phyloP scores from a whole-genome alignment of 169 alveolate genomes.

The Eimeria nieschulzi region DNA sequence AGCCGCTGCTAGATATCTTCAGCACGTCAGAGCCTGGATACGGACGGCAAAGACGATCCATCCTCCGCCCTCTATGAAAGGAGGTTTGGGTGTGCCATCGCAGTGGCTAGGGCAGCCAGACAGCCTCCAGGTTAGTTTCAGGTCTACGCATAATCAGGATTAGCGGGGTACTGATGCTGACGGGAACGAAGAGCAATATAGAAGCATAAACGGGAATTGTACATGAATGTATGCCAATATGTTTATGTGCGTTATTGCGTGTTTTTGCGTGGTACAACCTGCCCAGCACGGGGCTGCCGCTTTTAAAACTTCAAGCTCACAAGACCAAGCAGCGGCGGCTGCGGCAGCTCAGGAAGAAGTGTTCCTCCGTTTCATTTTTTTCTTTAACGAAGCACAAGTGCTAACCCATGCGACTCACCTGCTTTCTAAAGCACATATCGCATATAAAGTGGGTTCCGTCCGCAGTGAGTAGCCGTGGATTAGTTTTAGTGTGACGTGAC shows the following conservation, averaged over 20 bases:
- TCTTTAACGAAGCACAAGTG: constrained; percentile 70
- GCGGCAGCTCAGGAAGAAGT: constrained; percentile 69
- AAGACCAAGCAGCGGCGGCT: constrained; percentile 65
- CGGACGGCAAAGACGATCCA: constrained; percentile 55
- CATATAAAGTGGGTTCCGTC: constrained; percentile 34
- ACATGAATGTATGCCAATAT: too few relatives aligned
- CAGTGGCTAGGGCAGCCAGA: constrained; percentile 73
- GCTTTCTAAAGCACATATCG: constrained; percentile 68
- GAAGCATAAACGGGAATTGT: too few relatives aligned
- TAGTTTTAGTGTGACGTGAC: too few relatives aligned
- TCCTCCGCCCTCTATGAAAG: constrained; percentile 76
- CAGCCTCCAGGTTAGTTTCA: constrained; percentile 67
- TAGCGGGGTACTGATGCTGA: too few relatives aligned
- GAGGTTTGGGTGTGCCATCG: constrained; percentile 67
- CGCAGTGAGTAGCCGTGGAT: neutral
- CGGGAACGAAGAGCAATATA: too few relatives aligned
- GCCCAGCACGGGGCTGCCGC: constrained; percentile 71
- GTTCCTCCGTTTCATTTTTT: constrained; percentile 65
- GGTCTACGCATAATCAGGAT: neutral
- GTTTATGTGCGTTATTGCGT: too few relatives aligned
- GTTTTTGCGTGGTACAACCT: neutral
- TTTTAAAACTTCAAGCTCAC: constrained; percentile 34
- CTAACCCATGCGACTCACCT: constrained; percentile 70
- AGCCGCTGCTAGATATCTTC: constrained; percentile 75
- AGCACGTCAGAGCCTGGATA: constrained; percentile 69